Conservation (phyloP, 495 filamentous ascomycete species). For the Achaetomiella virescens region DNA sequence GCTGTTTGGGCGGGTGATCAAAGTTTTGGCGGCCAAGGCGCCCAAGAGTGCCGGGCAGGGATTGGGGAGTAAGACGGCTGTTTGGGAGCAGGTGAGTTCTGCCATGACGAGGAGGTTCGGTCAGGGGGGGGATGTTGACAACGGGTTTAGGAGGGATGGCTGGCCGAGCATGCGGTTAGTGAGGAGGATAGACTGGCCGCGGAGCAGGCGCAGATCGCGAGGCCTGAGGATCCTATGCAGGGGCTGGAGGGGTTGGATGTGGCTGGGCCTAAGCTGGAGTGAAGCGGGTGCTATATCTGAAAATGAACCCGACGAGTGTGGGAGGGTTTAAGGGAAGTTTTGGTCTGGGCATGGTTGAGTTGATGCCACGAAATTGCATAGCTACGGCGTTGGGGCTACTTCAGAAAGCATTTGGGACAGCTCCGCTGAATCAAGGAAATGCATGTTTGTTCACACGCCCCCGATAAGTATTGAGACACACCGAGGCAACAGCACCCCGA, state of each 20-base stretch:
- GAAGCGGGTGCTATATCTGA: conserved; percentile 18
- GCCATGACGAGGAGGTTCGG: background rate
- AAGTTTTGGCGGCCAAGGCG: conserved; percentile 84
- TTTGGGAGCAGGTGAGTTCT: conserved; percentile 88
- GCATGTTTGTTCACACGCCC: conserved; percentile 9
- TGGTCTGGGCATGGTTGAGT: background rate
- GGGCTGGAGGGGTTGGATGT: conserved; percentile 89
- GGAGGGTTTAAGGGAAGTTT: background rate
- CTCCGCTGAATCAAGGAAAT: conserved; percentile 12
- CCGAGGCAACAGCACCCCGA: conserved; percentile 1
- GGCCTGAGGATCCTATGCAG: conserved; percentile 85
- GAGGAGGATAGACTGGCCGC: conserved; percentile 73
- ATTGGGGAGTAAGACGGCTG: conserved; percentile 85
- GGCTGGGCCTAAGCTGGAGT: conserved; percentile 81
- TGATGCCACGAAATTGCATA: conserved; percentile 31
- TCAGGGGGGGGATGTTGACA: conserved; percentile 17
- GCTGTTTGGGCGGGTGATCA: conserved; percentile 88
- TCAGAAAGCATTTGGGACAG: conserved; percentile 2
- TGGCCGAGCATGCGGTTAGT: conserved; percentile 82
- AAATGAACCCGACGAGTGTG: background rate
- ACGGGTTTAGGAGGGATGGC: conserved; percentile 72
- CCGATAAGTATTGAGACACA: conserved; percentile 6
- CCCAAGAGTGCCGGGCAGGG: conserved; percentile 83
- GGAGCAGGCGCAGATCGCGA: conserved; percentile 48
- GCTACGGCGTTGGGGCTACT: conserved; percentile 36